These are phyloP conservation scores for Naumovozyma castellii DNA, from an alignment of 805 yeast species.

Conservation along the genomic window DNA sequence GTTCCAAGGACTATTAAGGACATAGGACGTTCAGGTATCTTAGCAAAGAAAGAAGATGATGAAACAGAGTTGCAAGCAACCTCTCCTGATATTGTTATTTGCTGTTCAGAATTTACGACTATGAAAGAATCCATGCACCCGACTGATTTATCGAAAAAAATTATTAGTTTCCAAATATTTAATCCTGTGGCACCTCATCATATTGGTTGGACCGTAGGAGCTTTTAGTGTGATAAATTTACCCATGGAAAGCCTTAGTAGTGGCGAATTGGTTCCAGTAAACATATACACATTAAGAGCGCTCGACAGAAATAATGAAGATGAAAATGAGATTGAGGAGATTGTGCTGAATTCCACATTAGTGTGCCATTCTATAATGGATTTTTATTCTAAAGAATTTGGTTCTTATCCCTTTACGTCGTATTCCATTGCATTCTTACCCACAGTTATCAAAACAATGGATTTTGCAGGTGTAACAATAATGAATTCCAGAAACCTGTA, in stretches of 20 bases:
- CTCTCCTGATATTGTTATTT: slow-evolving; percentile 47
- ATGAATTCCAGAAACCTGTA: slow-evolving; percentile 63
- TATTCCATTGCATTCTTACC: slow-evolving; percentile 69
- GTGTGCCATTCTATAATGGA: slow-evolving; percentile 74
- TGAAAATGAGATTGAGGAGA: slow-evolving; percentile 28
- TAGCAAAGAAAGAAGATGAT: slow-evolving; percentile 27
- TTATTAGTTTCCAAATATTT: slow-evolving; percentile 60
- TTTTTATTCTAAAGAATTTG: slow-evolving; percentile 76
- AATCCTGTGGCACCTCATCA: slow-evolving; percentile 91
- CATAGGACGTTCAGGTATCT: slow-evolving; percentile 37
- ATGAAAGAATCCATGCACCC: slow-evolving; percentile 68
- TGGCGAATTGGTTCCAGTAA: slow-evolving; percentile 42
- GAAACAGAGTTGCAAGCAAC: slow-evolving; percentile 18
- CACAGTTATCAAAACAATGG: slow-evolving; percentile 42
- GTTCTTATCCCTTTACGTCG: slow-evolving; percentile 84
- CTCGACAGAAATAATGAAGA: slow-evolving; percentile 31
- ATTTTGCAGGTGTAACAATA: slow-evolving; percentile 48
- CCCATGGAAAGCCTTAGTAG: slow-evolving; percentile 26
- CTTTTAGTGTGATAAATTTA: slow-evolving; percentile 51
- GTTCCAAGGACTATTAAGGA: slow-evolving; percentile 74
- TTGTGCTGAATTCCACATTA: slow-evolving; percentile 61
- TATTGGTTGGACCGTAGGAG: slow-evolving; percentile 89
- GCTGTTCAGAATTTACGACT: slow-evolving; percentile 61
- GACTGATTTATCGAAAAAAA: slow-evolving; percentile 61
- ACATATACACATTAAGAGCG: slow-evolving; percentile 56